Percentiles rank a stretch among this genome's conserved stretches.
Conservation (phyloP, 169 alveolate genomes). For the Perkinsus chesapeaki region DNA sequence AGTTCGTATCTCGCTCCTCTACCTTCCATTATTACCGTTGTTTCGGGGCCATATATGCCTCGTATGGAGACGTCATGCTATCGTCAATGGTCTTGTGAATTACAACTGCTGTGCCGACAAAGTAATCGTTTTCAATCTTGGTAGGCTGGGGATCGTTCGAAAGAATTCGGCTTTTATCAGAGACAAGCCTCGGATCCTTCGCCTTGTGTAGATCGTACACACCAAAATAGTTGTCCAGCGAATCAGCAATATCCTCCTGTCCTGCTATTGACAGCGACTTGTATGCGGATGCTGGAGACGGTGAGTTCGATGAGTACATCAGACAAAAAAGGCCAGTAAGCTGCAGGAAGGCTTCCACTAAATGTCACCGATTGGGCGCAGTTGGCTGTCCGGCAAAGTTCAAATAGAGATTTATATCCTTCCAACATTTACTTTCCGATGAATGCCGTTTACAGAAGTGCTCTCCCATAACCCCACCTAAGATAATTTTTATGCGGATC, state of each 20-base stretch:
- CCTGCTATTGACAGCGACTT: neutral
- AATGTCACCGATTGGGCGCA: too few species aligned
- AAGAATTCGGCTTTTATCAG: neutral
- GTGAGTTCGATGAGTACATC: neutral
- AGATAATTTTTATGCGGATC: too few species aligned
- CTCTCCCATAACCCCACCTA: too few species aligned
- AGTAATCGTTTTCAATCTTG: neutral
- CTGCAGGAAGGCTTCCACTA: too few species aligned
- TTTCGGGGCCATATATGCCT: neutral
- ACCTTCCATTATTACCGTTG: neutral
- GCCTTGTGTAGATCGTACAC: neutral
- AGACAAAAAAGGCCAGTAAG: neutral
- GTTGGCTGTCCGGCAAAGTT: too few species aligned
- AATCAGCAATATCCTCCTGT: neutral
- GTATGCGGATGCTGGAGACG: neutral
- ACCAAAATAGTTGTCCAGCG: neutral
- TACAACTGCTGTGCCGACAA: neutral
- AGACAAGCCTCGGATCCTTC: neutral
- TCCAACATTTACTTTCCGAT: too few species aligned
- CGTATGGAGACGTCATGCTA: neutral
- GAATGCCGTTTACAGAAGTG: too few species aligned
- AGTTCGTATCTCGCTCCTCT: neutral
- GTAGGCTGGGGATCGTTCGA: neutral
- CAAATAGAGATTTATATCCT: too few species aligned
- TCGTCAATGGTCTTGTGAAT: neutral